phyloP scores from a whole-genome alignment of 352 stramenopile genomes.

The Phytophthora hybrid region DNA sequence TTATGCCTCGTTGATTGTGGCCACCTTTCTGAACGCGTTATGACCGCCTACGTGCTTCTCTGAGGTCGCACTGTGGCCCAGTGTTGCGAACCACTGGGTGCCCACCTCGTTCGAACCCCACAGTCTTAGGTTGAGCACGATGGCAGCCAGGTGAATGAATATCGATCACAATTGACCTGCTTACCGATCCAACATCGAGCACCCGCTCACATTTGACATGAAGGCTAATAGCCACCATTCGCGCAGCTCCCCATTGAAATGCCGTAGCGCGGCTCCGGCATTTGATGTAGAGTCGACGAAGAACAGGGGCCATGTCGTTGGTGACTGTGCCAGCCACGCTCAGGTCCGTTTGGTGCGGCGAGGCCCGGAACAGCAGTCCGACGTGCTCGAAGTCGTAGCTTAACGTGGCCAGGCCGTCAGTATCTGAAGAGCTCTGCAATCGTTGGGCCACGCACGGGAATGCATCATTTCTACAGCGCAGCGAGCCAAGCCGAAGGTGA shows the following conservation, averaged over 20 bases:
- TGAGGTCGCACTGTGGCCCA: not conserved
- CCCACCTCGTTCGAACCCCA: not conserved
- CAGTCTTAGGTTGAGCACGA: not conserved
- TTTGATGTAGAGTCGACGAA: slow-evolving; percentile 97
- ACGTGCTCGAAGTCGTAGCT: slow-evolving; percentile 98
- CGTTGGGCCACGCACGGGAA: slow-evolving; percentile 19
- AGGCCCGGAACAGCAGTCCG: slow-evolving; percentile 97
- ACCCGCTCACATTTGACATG: not conserved
- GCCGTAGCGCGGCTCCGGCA: slow-evolving; percentile 98
- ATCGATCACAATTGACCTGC: too few relatives aligned
- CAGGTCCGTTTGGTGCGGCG: slow-evolving; percentile 95
- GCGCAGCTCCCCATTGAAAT: slow-evolving; percentile 98
- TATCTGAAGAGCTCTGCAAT: not conserved
- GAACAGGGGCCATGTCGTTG: slow-evolving; percentile 99
- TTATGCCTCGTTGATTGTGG: not conserved
- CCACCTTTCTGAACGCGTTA: not conserved
- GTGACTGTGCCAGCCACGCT: slow-evolving; percentile 99
- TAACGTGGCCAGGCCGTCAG: too few relatives aligned
- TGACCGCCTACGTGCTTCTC: not conserved
- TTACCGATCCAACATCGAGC: too few relatives aligned
- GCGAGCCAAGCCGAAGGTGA: slow-evolving; percentile 98
- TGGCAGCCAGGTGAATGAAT: too few relatives aligned
- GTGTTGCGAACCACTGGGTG: not conserved
- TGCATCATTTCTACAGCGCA: slow-evolving; percentile 99
- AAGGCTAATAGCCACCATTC: slow-evolving; percentile 92